Evolutionary conservation across 768 basidiomycete genomes (phyloP), one percentile per base, ranked within the genome.

Genomic region (Amanita pallidorosea): DNA sequence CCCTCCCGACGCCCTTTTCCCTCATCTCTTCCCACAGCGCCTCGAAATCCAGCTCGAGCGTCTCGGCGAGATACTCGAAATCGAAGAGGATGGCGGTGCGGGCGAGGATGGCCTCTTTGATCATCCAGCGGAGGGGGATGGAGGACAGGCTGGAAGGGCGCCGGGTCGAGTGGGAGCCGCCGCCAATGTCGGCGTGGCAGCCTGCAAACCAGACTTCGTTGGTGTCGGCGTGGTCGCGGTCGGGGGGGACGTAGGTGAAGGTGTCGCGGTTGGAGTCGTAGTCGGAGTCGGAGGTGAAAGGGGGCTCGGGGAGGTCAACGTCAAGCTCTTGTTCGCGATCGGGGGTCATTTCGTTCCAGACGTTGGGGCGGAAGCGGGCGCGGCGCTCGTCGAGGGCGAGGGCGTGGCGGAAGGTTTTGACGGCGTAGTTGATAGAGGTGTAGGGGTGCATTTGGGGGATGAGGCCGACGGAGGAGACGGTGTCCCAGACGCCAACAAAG

Each of bases 401-500:
- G 0, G 78, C 78, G 22, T 82, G 80, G 2, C 80, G 68, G 57
- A 80, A 76, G 18, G 69, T 65, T 4, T 67, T 62, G 45, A 75
- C 71, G 52, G 70, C 70, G 3, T 66, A 65, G 43, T 77, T 75
- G 7, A 67, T 68, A 3, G 66, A 65, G 4, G 73, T 71, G 53
- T 75, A 78, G 0, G 76, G 77, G 4, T 79, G 68, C 5, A 67
- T 61, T 5, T 64, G 64, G 1, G 69, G 63, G 53, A 76, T 59
- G 25, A 72, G 53, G 7, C 76, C 77, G 7, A 79, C 76, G 0
- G 76, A 76, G 17, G 70, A 70, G 23, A 81, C 77, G 0, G 76
- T 79, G 55, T 81, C 79, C 76, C 75, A 79, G 9, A 74, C 71
- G 1, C 78, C 78, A 22, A 80, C 63, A 42, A 79, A 79, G 33